Evolutionary conservation across 192 early-diverging fungal genomes (phyloP).

Genomic region (Coemansia sp.): DNA sequence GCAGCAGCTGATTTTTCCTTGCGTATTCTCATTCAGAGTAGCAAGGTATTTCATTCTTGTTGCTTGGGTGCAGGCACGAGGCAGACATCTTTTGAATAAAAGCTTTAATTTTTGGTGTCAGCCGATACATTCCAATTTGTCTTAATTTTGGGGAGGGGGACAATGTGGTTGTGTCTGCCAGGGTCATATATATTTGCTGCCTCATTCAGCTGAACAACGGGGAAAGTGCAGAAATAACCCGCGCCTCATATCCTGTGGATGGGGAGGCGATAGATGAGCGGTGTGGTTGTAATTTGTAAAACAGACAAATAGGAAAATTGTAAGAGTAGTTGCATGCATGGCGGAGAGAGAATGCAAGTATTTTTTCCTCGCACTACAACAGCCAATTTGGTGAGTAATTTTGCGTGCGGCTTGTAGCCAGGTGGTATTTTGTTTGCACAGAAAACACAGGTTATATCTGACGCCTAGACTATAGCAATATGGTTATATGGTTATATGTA

Average conservation of each 20-base stretch:
- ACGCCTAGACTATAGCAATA: neutral
- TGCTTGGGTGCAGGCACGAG: no score
- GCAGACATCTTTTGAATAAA: neutral
- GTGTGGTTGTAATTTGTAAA: neutral
- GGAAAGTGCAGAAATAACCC: neutral
- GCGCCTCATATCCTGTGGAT: neutral
- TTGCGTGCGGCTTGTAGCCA: no score
- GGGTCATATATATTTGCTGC: neutral
- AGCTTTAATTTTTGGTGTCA: neutral
- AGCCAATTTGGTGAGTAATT: no score
- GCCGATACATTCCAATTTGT: neutral
- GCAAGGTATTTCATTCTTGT: neutral
- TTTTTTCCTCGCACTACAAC: neutral
- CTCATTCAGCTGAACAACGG: neutral
- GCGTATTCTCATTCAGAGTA: neutral
- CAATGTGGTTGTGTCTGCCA: neutral
- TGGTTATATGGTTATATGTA: neutral
- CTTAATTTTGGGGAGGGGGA: neutral
- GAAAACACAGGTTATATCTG: neutral
- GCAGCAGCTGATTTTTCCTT: no score
- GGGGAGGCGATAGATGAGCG: neutral
- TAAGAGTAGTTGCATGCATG: conserved; percentile 1
- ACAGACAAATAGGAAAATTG: neutral
- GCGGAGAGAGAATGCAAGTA: neutral
- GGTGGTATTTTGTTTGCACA: no score